Evolutionary conservation across 257 asterid genomes (phyloP).

Genomic region (Rauvolfia tetraphylla): DNA sequence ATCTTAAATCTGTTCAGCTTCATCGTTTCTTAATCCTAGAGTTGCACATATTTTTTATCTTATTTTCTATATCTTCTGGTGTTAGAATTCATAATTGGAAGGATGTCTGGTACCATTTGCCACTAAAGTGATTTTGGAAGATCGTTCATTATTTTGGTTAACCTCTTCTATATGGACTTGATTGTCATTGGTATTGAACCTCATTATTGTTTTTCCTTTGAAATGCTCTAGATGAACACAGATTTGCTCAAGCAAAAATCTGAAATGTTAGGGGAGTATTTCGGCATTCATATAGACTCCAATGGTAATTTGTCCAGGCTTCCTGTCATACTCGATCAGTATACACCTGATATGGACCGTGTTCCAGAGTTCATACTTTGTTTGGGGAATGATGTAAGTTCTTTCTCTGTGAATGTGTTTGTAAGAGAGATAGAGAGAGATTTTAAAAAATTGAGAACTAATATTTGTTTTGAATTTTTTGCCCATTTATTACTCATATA

Average conservation of each 20-base stretch:
- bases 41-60: not conserved
- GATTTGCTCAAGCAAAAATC: conserved; percentile 67
- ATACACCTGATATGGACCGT: conserved; percentile 97
- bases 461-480: not conserved
- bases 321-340: conserved; percentile 92
- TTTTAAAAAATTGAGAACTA: not conserved
- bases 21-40: not conserved
- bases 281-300: conserved; percentile 59
- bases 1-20: not conserved
- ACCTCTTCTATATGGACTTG: not conserved
- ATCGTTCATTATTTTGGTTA: not conserved
- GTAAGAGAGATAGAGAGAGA: no score
- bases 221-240: conserved; percentile 56
- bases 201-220: not conserved
- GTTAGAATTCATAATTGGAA: not conserved
- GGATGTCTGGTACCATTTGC: conserved; percentile 14
- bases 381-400: conserved; percentile 96
- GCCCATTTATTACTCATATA: not conserved
- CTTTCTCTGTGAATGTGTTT: not conserved
- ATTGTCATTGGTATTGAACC: not conserved
- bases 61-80: not conserved
- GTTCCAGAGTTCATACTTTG: conserved; percentile 89
- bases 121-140: not conserved
- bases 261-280: conserved; percentile 87
- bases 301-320: conserved; percentile 76